These are phyloP conservation scores for barrel medic (Medicago truncatula) DNA, from an alignment of 306 rosid genomes.

Conservation along the genomic window DNA sequence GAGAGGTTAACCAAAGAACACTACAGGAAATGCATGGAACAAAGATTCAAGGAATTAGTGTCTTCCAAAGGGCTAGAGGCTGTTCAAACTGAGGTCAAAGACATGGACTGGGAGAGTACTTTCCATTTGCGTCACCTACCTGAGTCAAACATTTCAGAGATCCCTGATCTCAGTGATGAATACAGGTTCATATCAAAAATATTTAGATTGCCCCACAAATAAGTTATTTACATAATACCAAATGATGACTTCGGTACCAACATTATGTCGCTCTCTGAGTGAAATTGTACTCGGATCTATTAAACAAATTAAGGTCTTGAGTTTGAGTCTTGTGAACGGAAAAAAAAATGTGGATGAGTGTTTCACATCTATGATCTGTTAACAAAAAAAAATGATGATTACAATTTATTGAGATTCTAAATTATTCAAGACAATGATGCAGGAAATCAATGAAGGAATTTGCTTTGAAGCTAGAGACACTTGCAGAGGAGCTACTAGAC, in stretches of 20 bases:
- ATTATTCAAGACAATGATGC: constrained; percentile 4
- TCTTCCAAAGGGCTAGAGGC: constrained; percentile 58
- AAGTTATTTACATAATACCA: background rate
- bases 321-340: background rate
- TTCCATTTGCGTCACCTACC: constrained; percentile 75
- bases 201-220: background rate
- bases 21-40: constrained; percentile 73
- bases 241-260: background rate
- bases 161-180: constrained; percentile 68
- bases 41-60: constrained; percentile 63
- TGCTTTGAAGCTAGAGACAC: constrained; percentile 36
- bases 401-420: constrained; percentile 18
- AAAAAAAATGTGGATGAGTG: background rate
- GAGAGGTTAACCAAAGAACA: constrained; percentile 78
- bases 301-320: background rate
- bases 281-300: background rate
- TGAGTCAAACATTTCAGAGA: constrained; percentile 59
- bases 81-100: constrained; percentile 65
- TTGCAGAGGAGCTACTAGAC: constrained; percentile 37
- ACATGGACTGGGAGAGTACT: constrained; percentile 86
- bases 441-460: constrained; percentile 38
- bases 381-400: background rate
- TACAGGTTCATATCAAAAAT: constrained; percentile 53
- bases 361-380: too few species aligned
- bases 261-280: background rate